phyloP scores from a whole-genome alignment of 176 grass and related monocot genomes.

The Carex littledalei region DNA sequence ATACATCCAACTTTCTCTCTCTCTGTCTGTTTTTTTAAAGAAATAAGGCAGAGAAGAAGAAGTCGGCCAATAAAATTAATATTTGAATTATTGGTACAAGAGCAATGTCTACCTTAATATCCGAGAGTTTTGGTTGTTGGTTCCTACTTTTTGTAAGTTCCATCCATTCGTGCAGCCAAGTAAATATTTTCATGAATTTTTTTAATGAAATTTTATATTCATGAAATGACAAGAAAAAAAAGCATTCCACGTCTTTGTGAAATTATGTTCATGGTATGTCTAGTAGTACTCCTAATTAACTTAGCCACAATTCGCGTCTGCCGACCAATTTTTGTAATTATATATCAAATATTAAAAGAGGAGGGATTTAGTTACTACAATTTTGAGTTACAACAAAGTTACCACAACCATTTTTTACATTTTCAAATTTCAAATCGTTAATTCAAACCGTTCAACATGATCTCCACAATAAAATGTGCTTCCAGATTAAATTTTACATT shows the following conservation, averaged over 20 bases:
- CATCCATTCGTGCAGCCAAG: constrained; percentile 3
- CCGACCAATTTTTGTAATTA: not conserved
- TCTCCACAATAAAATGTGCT: too few relatives aligned
- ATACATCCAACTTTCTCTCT: not conserved
- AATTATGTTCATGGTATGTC: not conserved
- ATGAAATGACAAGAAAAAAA: not conserved
- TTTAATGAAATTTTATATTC: not conserved
- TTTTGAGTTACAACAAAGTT: too few relatives aligned
- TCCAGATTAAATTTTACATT: too few relatives aligned
- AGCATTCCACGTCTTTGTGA: not conserved
- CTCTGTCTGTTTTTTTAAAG: too few relatives aligned
- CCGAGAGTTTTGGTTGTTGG: not conserved
- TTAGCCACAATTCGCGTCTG: not conserved
- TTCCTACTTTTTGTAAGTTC: not conserved
- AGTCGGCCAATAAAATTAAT: not conserved
- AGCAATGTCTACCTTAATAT: too few relatives aligned
- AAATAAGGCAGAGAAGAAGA: too few relatives aligned
- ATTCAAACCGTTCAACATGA: too few relatives aligned
- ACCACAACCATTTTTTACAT: too few relatives aligned
- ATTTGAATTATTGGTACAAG: constrained; percentile 5
- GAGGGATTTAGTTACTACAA: too few relatives aligned
- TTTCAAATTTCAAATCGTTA: too few relatives aligned
- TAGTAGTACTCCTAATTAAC: too few relatives aligned
- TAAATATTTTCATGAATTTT: not conserved
- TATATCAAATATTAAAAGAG: not conserved